Base-by-base conservation (phyloP, 2,329 filamentous ascomycete genomes). In the Botrytis paeoniae region DNA sequence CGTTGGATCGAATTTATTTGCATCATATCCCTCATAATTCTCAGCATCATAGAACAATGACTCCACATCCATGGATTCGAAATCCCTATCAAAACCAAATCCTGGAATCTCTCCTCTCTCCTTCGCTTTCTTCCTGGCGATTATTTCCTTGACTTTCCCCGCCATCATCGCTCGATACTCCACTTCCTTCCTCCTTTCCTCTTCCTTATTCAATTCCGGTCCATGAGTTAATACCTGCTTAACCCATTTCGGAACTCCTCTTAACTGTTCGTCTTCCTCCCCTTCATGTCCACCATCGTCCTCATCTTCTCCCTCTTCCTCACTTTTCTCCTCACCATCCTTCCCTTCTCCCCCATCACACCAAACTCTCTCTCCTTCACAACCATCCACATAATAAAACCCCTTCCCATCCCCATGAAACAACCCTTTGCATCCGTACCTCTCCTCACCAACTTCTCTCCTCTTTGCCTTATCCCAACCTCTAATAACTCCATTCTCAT, bases 171-270 rank as follows among this genome's bases (percentile, higher is more conserved):
- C 29, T 6, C 51, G 37, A 45, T 59, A 54, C 9, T 18, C 41
- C 18, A 25, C 48, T 37, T 72, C 70, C 20, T 72, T 45, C 25
- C 43, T 60, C 18, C 62, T 41, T 37, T 16, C 45, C 29, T 59
- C 35, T 5, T 68, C 12, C 62, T 72, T 39, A 37, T 72, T 51
- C 20, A 72, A 68, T 14, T 32, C 39, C 3, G 70, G 70, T 45
- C 61, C 70, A 10, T 43, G 16, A 3, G 37, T 68, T 41, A 72
- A 57, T 10, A 35, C 70, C 37, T 72, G 70, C 41, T 45, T 66
- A n/a, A 68, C 70, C 70, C 70, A 72, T 18, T 6, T 20, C 1
- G 62, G 70, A 0, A 54, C 45, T 20, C 64, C 45, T 57, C 6
- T 22, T 3, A 68, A 57, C 1, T 35, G 20, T 41, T 68, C 48